Evolutionary conservation across 208 protist species (phyloP).

Genomic region (Trypanosoma rangeli): DNA sequence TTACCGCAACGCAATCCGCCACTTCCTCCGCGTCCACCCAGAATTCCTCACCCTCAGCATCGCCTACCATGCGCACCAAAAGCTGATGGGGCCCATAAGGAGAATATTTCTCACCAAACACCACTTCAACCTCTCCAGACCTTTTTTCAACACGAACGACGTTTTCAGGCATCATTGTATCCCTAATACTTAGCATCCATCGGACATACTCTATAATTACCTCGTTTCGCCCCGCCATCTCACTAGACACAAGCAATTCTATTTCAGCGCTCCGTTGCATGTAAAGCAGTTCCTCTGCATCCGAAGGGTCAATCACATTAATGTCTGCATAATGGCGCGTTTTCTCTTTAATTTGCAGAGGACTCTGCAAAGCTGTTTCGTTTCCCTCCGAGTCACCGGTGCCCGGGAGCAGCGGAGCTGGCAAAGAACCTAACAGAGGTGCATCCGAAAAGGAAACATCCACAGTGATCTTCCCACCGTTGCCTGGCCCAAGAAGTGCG

Average conservation of each 20-base stretch:
- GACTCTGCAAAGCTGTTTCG: neutral
- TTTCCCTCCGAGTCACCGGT: neutral
- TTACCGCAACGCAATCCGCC: constrained; percentile 25
- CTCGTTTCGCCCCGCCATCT: neutral
- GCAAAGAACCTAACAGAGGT: neutral
- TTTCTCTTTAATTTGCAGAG: neutral
- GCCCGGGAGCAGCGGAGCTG: neutral
- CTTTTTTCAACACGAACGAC: too few species aligned
- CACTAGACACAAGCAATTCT: neutral
- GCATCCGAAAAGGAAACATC: neutral
- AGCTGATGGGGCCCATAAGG: constrained; percentile 28
- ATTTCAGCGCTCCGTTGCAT: neutral
- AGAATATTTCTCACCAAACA: constrained; percentile 47
- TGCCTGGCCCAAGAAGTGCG: constrained; percentile 2
- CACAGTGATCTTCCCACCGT: neutral
- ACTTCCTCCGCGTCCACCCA: constrained; percentile 41
- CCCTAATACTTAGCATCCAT: neutral
- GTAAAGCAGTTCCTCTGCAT: neutral
- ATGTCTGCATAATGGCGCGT: neutral
- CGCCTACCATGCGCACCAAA: constrained; percentile 34
- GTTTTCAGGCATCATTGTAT: neutral
- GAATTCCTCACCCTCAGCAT: constrained; percentile 18
- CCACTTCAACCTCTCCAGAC: constrained; percentile 9
- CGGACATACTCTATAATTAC: neutral
- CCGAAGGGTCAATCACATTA: neutral